Conservation (phyloP, 1,284 basidiomycete species). For the Microbotryum saponariae region DNA sequence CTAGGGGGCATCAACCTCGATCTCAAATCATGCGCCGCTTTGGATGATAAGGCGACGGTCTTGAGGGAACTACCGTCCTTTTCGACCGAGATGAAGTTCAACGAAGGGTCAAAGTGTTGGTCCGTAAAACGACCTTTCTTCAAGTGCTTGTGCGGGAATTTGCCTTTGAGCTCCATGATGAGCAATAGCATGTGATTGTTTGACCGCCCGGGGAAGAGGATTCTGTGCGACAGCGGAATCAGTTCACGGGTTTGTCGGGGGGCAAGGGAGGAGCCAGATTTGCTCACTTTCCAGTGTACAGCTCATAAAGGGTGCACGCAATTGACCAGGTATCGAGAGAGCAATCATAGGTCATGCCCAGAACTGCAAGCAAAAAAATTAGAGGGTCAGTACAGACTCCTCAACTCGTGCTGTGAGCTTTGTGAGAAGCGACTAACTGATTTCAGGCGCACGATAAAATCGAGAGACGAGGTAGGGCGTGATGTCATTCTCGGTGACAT, state of each 20-base stretch:
- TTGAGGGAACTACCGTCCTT: conserved; percentile 69
- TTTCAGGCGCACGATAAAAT: conserved; percentile 98
- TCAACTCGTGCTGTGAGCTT: background rate
- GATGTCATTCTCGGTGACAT: conserved; percentile 89
- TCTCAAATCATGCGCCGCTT: conserved; percentile 71
- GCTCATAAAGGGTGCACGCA: conserved; percentile 93
- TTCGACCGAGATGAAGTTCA: conserved; percentile 68
- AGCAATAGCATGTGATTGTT: conserved; percentile 97
- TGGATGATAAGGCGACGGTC: conserved; percentile 68
- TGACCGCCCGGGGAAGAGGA: conserved; percentile 88
- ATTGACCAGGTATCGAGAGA: conserved; percentile 95
- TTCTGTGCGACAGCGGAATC: conserved; percentile 42
- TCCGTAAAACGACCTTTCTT: conserved; percentile 88
- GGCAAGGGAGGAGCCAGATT: background rate
- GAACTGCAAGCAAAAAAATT: conserved; percentile 57
- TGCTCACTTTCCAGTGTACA: conserved; percentile 79
- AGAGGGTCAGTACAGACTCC: background rate
- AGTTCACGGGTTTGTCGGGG: background rate
- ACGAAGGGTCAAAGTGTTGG: conserved; percentile 87
- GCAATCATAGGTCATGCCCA: conserved; percentile 89
- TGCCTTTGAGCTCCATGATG: conserved; percentile 91
- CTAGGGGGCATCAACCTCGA: conserved; percentile 72
- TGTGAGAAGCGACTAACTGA: conserved; percentile 57
- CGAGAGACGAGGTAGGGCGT: conserved; percentile 96
- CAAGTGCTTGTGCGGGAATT: conserved; percentile 87